Evolutionary conservation across 2,329 filamentous ascomycete genomes (phyloP), one percentile per base, ranked within the genome.

Genomic region (Cadophora malorum): DNA sequence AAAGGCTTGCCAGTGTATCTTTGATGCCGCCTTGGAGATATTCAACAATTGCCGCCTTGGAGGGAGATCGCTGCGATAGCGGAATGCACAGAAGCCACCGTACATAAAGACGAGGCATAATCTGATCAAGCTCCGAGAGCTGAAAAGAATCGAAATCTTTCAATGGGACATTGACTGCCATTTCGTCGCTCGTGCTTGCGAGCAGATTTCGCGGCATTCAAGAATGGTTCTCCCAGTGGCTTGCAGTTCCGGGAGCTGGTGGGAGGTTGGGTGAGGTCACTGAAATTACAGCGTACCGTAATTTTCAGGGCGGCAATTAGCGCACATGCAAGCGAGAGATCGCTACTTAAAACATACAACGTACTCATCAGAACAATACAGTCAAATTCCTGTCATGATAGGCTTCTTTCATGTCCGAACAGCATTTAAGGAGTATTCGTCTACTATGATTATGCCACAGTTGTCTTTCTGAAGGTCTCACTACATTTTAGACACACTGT

Each of bases 61-160:
- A 47, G 16, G 56, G 53, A 10, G 53, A 25, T 2, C 9, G 19
- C 38, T 47, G 21, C 3, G 56, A 45, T 3, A 60, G 2, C 4
- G 56, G 56, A 14, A 60, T 41, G 16, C 56, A 60, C 2, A 60
- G 23, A n/a, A 60, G 38, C 56, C 56, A 60, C 25, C 56, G n/a
- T 6, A 60, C 35, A 16, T 60, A 60, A 5, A 60, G 21, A 16
- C 56, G 56, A 25, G 56, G 56, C 56, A 60, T 60, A 9, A 60
- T 45, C 38, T 60, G 56, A 28, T 60, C 56, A n/a, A 60, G 56
- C 21, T 60, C 35, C 3, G 56, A 60, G 10, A 60, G 56, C 56
- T 60, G 35, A 12, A 60, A 25, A 10, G 3, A 5, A 60, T 9
- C 7, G 16, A 47, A 47, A 9, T 28, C 9, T n/a, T 47, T 35